Percentiles rank a stretch among this genome's conserved stretches.
These are phyloP conservation scores for Syzygium syzygioides DNA, from an alignment of 441 rosid genomes.

Conservation along the genomic window DNA sequence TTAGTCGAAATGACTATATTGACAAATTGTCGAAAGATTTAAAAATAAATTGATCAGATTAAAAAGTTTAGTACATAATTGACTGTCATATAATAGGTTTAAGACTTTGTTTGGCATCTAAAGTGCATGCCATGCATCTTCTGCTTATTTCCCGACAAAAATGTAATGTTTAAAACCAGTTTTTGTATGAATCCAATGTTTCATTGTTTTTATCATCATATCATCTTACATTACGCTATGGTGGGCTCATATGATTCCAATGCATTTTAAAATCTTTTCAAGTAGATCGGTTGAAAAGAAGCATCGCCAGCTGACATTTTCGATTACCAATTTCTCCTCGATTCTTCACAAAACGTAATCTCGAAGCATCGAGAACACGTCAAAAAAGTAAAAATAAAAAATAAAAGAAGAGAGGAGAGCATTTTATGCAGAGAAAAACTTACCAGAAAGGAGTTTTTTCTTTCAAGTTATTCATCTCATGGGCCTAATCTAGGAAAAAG, in stretches of 20 bases:
- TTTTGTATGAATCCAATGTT: neutral
- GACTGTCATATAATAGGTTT: no score
- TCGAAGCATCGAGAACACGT: neutral
- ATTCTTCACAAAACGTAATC: neutral
- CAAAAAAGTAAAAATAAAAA: neutral
- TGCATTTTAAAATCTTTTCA: neutral
- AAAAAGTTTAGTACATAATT: no score
- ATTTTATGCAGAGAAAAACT: neutral
- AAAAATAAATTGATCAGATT: no score
- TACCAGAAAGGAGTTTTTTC: neutral
- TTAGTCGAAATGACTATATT: no score
- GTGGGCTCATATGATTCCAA: neutral
- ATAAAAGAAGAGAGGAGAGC: neutral
- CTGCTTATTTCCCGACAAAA: neutral
- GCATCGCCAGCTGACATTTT: neutral
- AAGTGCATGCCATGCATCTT: neutral
- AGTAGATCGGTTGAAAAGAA: neutral
- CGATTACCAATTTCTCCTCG: neutral
- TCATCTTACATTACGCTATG: neutral
- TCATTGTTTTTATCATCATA: neutral
- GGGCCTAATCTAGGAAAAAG: neutral
- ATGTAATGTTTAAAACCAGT: neutral
- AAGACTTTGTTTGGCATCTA: no score
- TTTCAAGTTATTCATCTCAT: neutral
- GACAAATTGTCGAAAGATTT: no score